Evolutionary conservation across 768 basidiomycete species (phyloP), one percentile per base, ranked within the genome.

Genomic region (Boletus tylopilopsis): DNA sequence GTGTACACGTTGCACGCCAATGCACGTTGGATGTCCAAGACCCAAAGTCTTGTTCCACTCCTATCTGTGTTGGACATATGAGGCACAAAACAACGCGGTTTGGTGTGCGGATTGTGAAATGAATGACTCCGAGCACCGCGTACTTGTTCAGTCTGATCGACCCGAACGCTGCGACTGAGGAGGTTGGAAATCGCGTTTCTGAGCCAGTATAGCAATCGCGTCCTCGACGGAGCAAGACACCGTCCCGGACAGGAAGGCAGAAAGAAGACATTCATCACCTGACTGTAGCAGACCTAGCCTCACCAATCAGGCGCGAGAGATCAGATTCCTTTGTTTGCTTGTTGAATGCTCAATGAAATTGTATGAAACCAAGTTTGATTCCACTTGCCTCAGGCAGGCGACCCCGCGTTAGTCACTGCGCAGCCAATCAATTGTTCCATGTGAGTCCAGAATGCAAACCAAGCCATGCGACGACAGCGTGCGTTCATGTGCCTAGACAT

Each of bases 1-100:
- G 32, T 22, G 23, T 30, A 47, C 63, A 62, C 57, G 63, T 59
- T 64, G 51, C 44, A 24, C 35, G 50, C 41, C 50, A 62, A 56
- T 53, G 35, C 56, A 64, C 49, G 59, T 51, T 56, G 55, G 27
- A 40, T n/a, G 40, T 43, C 33, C 23, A 36, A 34, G 41, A 45
- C 32, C n/a, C 47, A 35, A 29, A 9, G 30, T 37, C 21, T 27
- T 43, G 32, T 49, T 27, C 47, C n/a, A 39, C 59, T 55, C 50
- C 44, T 62, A 55, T 55, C 41, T 48, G 49, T 21, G 36, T 34
- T n/a, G 47, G 41, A 42, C 12, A 54, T 40, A 45, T 50, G 48
- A 53, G 29, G 43, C 36, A 47, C 57, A n/a, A 44, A 44, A 15
- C 32, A 35, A n/a, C 54, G 50, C 59, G 47, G 46, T 39, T 25